phyloP scores from a whole-genome alignment of 2,329 filamentous ascomycete genomes.

The Penicillium sp. region DNA sequence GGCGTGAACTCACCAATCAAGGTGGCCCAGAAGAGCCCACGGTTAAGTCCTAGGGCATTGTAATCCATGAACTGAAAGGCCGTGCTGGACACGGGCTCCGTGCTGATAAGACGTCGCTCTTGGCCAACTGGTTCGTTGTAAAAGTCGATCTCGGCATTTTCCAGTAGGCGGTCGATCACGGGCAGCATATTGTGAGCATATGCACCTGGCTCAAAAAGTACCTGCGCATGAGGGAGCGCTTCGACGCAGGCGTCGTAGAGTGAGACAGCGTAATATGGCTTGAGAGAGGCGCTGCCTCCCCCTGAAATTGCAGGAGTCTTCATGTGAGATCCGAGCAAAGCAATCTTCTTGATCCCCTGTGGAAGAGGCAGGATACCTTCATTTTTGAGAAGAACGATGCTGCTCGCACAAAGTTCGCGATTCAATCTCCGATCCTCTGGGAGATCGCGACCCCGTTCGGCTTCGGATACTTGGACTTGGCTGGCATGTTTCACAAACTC shows the following conservation, averaged over 20 bases:
- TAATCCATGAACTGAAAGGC: constrained; percentile 33
- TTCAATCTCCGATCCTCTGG: constrained; percentile 56
- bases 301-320: constrained; percentile 32
- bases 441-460: constrained; percentile 44
- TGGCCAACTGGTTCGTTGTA: constrained; percentile 17
- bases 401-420: constrained; percentile 43
- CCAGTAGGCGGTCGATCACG: constrained; percentile 23
- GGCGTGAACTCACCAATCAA: constrained; percentile 38
- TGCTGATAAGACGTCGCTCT: constrained; percentile 15
- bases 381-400: constrained; percentile 70
- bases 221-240: constrained; percentile 6
- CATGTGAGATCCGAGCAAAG: constrained; percentile 21
- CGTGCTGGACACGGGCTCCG: constrained; percentile 24
- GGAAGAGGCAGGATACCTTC: constrained; percentile 34
- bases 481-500: constrained; percentile 51
- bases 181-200: constrained; percentile 32
- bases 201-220: constrained; percentile 16
- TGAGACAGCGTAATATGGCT: constrained; percentile 29
- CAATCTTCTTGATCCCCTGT: constrained; percentile 4
- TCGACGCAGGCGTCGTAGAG: constrained; percentile 28
- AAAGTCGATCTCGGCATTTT: constrained; percentile 22
- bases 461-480: constrained; percentile 49
- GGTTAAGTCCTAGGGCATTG: constrained; percentile 24
- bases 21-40: constrained; percentile 41
- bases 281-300: constrained; percentile 30